phyloP scores from a whole-genome alignment of 2,329 filamentous ascomycete genomes.

The Epicoccum nigrum region DNA sequence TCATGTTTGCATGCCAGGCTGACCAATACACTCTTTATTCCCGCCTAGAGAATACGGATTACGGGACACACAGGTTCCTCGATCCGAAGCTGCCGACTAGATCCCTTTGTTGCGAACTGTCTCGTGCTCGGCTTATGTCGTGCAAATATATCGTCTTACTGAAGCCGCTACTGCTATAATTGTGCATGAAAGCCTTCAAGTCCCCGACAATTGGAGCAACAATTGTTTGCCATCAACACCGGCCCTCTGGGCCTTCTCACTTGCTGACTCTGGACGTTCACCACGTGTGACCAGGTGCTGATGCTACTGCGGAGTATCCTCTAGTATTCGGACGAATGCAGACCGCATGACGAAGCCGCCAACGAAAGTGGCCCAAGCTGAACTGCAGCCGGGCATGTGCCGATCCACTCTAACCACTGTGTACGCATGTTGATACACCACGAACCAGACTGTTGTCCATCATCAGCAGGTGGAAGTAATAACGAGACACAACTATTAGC shows the following conservation, averaged over 20 bases:
- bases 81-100: slow-evolving; percentile 27
- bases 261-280: background rate
- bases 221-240: background rate
- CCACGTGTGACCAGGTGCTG: slow-evolving; percentile 4
- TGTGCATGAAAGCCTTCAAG: background rate
- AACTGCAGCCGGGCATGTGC: slow-evolving; percentile 7
- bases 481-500: too few relatives aligned
- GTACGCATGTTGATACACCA: slow-evolving; percentile 2
- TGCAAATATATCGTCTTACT: slow-evolving; percentile 6
- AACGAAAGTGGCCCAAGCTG: slow-evolving; percentile 11
- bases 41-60: slow-evolving; percentile 19
- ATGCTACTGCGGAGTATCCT: slow-evolving; percentile 6
- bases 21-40: slow-evolving; percentile 27
- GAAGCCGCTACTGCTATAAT: background rate
- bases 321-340: slow-evolving; percentile 9
- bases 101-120: slow-evolving; percentile 8
- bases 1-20: slow-evolving; percentile 21
- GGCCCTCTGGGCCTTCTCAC: background rate
- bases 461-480: background rate
- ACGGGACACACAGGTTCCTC: slow-evolving; percentile 20
- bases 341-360: slow-evolving; percentile 13
- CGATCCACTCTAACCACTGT: slow-evolving; percentile 1
- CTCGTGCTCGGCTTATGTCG: slow-evolving; percentile 7
- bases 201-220: background rate
- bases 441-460: background rate